phyloP scores from a whole-genome alignment of 352 stramenopile genomes.

The Pythium sukuiense region DNA sequence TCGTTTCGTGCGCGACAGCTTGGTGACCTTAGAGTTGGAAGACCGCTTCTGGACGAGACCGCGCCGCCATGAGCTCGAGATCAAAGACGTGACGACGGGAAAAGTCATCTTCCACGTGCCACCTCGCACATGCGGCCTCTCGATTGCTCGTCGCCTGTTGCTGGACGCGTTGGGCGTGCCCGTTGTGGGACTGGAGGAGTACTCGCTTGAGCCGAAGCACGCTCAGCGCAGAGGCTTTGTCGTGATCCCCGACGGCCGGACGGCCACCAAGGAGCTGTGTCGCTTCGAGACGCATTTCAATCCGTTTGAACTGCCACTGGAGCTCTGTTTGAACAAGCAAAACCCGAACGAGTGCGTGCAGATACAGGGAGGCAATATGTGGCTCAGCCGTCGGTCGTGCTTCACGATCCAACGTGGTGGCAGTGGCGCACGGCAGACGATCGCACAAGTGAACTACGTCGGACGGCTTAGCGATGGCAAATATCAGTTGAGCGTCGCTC shows the following conservation, averaged over 20 bases:
- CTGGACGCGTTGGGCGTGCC: slow-evolving; percentile 9
- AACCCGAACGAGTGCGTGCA: slow-evolving; percentile 1
- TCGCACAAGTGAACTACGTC: not conserved
- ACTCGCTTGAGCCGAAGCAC: not conserved
- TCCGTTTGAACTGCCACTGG: slow-evolving; percentile 4
- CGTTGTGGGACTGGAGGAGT: slow-evolving; percentile 5
- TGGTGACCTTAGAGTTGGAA: not conserved
- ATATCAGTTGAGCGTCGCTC: not conserved
- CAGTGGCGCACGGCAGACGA: not conserved
- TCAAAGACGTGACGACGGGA: not conserved
- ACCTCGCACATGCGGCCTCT: too few species aligned
- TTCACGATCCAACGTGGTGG: slow-evolving; percentile 12
- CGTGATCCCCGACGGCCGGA: slow-evolving; percentile 2
- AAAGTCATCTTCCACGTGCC: not conserved
- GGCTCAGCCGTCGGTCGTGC: slow-evolving; percentile 3
- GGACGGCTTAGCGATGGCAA: not conserved
- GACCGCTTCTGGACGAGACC: not conserved
- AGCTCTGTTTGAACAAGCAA: not conserved
- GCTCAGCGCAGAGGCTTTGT: slow-evolving; percentile 3
- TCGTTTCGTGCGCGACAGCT: not conserved
- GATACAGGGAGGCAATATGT: slow-evolving; percentile 2
- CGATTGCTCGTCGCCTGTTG: not conserved
- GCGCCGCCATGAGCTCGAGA: not conserved
- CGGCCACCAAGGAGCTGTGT: not conserved
- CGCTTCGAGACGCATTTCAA: slow-evolving; percentile 10